Base-by-base conservation (phyloP, 495 filamentous ascomycete genomes). In the Trichocladium antarcticum region DNA sequence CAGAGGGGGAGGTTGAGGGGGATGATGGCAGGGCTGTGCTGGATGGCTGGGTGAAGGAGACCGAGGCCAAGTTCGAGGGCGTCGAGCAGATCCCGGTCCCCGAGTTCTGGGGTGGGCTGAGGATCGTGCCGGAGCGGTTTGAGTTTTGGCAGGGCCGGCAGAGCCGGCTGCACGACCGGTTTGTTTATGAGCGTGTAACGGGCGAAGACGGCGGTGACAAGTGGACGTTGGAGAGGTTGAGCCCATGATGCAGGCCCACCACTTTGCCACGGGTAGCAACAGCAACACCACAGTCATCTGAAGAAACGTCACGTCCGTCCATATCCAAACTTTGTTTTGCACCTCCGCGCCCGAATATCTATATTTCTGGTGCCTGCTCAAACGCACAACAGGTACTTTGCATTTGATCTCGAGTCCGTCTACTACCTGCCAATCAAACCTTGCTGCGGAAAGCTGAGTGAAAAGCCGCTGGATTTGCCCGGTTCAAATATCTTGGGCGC, bases 101-200 rank as follows among this genome's bases (percentile, higher is more conserved):
- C 22, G 81, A 83, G 17, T 96, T 94, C 66, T 98, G 92, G 92
- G 92, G 92, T 7, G 92, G 92, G 1, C 65, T 92, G 64, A 80
- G 90, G 56, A 73, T 98, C 45, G 74, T 88, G 48, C 92, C 92
- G 1, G 84, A 87, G 65, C 76, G 78, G 45, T 75, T 96, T 34
- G 89, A 95, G 73, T 96, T 96, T 66, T 95, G 89, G 90, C 86
- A 94, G 70, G 92, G 92, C 34, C 75, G 93, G 47, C 74, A 81
- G 48, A 94, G 82, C 71, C 76, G 92, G 31, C 65, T 95, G 62
- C 88, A 95, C 74, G 88, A 96, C 79, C 85, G 92, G 20, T 96
- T 97, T 65, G 70, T 81, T 51, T 98, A 97, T 71, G 74, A 76
- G 19, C 80, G 75, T 56, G 71, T 39, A 32, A 59, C 57, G 39